Base-by-base conservation (phyloP, 306 rosid genomes). In the Malus fusca region DNA sequence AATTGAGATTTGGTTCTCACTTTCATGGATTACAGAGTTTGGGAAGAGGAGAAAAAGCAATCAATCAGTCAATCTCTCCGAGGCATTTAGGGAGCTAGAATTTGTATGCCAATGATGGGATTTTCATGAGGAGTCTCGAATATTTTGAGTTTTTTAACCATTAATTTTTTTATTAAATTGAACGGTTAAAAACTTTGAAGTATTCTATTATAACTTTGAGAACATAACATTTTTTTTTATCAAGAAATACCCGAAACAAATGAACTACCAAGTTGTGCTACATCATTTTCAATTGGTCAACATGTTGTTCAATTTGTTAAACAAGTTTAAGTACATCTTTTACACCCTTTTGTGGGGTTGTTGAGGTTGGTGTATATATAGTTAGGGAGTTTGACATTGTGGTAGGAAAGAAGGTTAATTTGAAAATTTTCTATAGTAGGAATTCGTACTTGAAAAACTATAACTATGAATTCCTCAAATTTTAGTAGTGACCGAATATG, bases 311-410 rank as follows among this genome's bases (percentile, higher is more conserved):
- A 4, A 15, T 48, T 48, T 15, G 2, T 48, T 48, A 61, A 26
- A 26, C 66, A 12, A 61, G 35, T 26, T 26, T 5, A 26, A 4
- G 33, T 14, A 15, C 35, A 23, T 26, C 17, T 26, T 61, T 30
- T 61, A 25, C 12, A 2, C 66, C 37, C 66, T 13, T 61, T 25
- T 25, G 21, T 23, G 13, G 35, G 66, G 66, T 61, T 1, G 66
- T 61, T 61, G 66, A 61, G 66, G 66, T 61, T 61, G 66, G 66
- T 61, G 15, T 4, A 6, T 1, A 14, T 26, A 26, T 26, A 14
- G 66, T 26, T 61, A 14, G 30, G 63, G 21, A 26, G 66, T 61
- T 61, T 61, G 66, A 61, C 66, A 61, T 61, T 61, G 66, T 13
- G n/a, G 35, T 5, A 17, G 1, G 8, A 13, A 5, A 61, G 31